Conservation (phyloP, 352 stramenopile species). For the Phytopythium ostracodes region DNA sequence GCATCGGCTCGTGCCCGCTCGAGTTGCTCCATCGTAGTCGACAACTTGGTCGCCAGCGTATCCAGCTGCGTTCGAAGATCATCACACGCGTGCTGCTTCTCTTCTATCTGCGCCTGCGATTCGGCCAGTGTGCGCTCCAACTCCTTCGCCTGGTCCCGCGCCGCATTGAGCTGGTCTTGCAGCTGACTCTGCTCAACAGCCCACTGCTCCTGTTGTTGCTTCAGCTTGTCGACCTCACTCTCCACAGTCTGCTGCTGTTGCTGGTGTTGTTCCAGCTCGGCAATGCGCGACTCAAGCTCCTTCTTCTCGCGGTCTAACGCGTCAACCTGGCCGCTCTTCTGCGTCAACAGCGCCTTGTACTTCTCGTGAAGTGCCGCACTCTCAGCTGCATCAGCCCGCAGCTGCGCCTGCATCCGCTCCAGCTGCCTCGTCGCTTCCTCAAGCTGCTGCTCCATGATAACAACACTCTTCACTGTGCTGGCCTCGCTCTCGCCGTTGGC, state of each 20-base stretch:
- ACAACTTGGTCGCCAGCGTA: slow-evolving; percentile 7
- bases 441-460: slow-evolving; percentile 24
- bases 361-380: slow-evolving; percentile 22
- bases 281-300: neutral
- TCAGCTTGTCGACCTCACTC: neutral
- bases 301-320: slow-evolving; percentile 14
- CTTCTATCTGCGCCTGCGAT: slow-evolving; percentile 14
- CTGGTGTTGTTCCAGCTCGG: slow-evolving; percentile 2
- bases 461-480: neutral
- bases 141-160: slow-evolving; percentile 29
- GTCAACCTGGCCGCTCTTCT: slow-evolving; percentile 10
- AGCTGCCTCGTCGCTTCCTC: slow-evolving; percentile 41
- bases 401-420: slow-evolving; percentile 29
- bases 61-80: slow-evolving; percentile 13
- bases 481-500: neutral
- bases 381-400: slow-evolving; percentile 22
- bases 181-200: slow-evolving; percentile 28
- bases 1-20: slow-evolving; percentile 12
- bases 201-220: slow-evolving; percentile 9
- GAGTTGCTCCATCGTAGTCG: slow-evolving; percentile 16
- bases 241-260: neutral
- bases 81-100: slow-evolving; percentile 14
- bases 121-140: slow-evolving; percentile 23
- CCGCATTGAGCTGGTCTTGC: slow-evolving; percentile 26
- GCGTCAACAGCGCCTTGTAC: slow-evolving; percentile 16